phyloP scores from a whole-genome alignment of 2,329 filamentous ascomycete species.

The Fusarium nematophilum region DNA sequence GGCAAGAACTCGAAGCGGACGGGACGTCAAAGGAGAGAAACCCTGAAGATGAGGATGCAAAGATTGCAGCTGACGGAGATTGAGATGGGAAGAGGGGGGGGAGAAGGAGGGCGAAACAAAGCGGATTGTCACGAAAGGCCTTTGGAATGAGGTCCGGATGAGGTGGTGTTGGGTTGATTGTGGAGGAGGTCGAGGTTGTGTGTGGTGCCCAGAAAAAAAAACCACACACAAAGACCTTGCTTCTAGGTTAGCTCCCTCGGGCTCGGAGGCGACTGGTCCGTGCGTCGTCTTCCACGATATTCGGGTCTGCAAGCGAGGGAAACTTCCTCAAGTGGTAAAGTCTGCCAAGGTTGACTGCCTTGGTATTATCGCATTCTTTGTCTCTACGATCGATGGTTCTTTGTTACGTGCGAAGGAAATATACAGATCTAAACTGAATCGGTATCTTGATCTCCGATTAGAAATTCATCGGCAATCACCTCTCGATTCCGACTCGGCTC shows the following conservation, averaged over 20 bases:
- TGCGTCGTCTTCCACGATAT: conserved; percentile 22
- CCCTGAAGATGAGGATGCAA: conserved; percentile 15
- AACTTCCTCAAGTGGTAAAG: conserved; percentile 41
- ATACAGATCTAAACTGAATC: too few species aligned
- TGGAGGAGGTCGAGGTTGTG: conserved; percentile 22
- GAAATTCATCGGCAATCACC: too few species aligned
- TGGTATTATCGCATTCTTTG: too few species aligned
- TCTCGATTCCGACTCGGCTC: too few species aligned
- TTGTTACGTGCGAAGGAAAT: too few species aligned
- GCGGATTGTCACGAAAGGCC: conserved; percentile 19
- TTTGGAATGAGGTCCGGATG: conserved; percentile 35
- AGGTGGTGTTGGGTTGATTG: conserved; percentile 29
- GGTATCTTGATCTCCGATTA: too few species aligned
- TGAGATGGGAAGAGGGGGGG: conserved; percentile 18
- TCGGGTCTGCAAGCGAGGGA: conserved; percentile 28
- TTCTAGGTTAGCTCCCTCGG: conserved; percentile 9
- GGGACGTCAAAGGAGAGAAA: conserved; percentile 30
- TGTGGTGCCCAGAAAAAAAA: conserved; percentile 29
- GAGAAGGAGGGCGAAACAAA: conserved; percentile 9
- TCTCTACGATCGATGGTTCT: too few species aligned
- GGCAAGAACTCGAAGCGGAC: conserved; percentile 12
- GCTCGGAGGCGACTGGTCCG: conserved; percentile 26
- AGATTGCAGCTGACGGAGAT: conserved; percentile 23
- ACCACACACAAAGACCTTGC: background rate
- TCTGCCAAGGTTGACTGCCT: too few species aligned